Base-by-base conservation (phyloP, 2,329 filamentous ascomycete species). In the Penicillium sp. region DNA sequence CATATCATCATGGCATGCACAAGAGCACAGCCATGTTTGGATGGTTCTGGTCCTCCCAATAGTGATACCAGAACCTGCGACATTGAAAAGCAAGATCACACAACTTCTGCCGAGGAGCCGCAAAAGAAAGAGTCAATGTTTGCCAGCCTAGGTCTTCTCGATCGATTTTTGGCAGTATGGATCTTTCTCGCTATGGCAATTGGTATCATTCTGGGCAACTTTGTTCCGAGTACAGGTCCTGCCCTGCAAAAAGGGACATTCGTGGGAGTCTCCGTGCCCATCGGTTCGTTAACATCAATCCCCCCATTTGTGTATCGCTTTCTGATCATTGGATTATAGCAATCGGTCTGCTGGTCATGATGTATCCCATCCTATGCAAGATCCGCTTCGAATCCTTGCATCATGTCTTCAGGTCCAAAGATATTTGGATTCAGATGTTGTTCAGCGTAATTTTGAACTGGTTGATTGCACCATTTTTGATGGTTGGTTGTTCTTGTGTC, bases 291-390 rank as follows among this genome's bases (percentile, higher is more conserved):
- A 59, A 30, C 16, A n/a, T 4, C 1, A 9, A 4, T 19, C n/a
- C 6, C 7, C 22, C 27, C 16, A 5, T 1, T 3, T n/a, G 18
- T 41, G 18, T 9, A 13, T 28, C 36, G 34, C 22, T 50, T 25
- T 41, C 36, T 37, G 16, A 25, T 12, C 25, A n/a, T 13, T 3
- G 14, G 13, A 44, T n/a, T 18, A 5, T 36, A 88, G 88, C 89
- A 1, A 74, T 95, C 39, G 89, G 90, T 0, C 73, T 95, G 0
- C 77, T 95, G 0, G 84, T 95, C 30, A 95, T 95, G 89, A 95
- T 95, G 89, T 95, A 93, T 62, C 90, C 89, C 0, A 95, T 95
- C 50, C 75, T 95, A 0, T 95, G 89, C 78, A 95, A 93, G 69
- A 86, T 95, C 8, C 82, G 82, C 33, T 95, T 83, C 68, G 89